Evolutionary conservation across 768 basidiomycete genomes (phyloP).

Genomic region (Heimioporus sp.): DNA sequence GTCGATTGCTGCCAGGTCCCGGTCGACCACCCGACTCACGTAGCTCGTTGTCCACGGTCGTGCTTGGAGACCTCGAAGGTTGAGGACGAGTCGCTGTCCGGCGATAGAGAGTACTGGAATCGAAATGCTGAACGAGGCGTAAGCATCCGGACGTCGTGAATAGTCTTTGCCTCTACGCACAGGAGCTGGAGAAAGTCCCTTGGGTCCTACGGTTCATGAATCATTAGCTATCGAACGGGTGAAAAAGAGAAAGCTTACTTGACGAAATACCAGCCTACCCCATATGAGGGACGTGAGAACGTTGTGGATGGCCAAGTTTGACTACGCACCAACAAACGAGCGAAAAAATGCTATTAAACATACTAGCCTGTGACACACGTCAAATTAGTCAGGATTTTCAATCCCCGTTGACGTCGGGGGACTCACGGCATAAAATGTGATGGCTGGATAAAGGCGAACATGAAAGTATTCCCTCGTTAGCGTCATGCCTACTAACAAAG

Average conservation of each 20-base stretch:
- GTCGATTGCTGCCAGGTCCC: slow-evolving; percentile 4
- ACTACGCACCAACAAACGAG: slow-evolving; percentile 10
- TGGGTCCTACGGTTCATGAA: neutral
- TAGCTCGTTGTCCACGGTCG: slow-evolving; percentile 2
- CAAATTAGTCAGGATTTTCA: neutral
- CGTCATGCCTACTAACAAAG: neutral
- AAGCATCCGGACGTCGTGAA: neutral
- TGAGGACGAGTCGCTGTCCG: slow-evolving; percentile 20
- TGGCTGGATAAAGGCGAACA: neutral
- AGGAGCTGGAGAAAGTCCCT: slow-evolving; percentile 7
- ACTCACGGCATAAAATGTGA: slow-evolving; percentile 13
- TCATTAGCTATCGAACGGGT: neutral
- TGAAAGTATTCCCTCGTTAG: neutral
- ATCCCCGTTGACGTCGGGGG: neutral
- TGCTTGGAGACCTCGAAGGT: slow-evolving; percentile 9
- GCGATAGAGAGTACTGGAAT: slow-evolving; percentile 12
- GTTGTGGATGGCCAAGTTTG: too few relatives aligned
- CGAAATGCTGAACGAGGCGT: slow-evolving; percentile 8
- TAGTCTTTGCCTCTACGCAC: neutral
- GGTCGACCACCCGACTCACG: slow-evolving; percentile 8
- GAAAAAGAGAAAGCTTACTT: neutral
- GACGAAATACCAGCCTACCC: slow-evolving; percentile 4
- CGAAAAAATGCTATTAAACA: slow-evolving; percentile 4
- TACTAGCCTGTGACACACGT: slow-evolving; percentile 1
- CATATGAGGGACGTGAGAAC: neutral